A percentile compares a stretch with the other conserved stretches of the same genome.
phyloP scores from a whole-genome alignment of 805 yeast species.

The Scheffersomyces amazonensis region DNA sequence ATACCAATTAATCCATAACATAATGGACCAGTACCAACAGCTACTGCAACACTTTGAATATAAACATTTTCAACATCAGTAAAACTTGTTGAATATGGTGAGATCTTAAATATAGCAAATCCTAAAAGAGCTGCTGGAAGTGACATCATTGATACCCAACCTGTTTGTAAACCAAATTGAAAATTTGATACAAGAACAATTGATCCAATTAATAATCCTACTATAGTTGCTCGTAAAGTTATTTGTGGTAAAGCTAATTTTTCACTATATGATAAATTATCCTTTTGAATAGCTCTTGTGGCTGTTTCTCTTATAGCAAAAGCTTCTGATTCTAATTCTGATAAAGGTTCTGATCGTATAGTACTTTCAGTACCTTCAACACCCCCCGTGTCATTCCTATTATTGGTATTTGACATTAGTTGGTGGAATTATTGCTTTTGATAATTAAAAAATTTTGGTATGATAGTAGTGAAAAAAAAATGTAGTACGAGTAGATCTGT shows the following conservation, averaged over 20 bases:
- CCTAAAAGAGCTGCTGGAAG: conserved; percentile 90
- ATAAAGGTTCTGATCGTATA: too few relatives aligned
- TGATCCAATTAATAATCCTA: conserved; percentile 84
- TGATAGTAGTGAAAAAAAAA: too few relatives aligned
- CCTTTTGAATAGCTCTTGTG: neutral
- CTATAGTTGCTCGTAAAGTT: conserved; percentile 68
- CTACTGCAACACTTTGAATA: conserved; percentile 90
- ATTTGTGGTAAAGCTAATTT: conserved; percentile 62
- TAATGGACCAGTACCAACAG: conserved; percentile 96
- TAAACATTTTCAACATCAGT: conserved; percentile 94
- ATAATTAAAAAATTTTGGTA: too few relatives aligned
- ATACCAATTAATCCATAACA: conserved; percentile 96
- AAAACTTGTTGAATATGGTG: conserved; percentile 41
- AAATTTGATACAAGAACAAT: conserved; percentile 84
- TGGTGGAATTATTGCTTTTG: too few relatives aligned
- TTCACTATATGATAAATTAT: conserved; percentile 13
- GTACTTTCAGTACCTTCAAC: too few relatives aligned
- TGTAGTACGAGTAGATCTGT: too few relatives aligned
- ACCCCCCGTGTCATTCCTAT: too few relatives aligned
- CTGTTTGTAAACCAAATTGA: conserved; percentile 95
- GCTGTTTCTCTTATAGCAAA: neutral
- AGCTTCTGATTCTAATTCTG: neutral
- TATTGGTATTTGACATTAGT: too few relatives aligned
- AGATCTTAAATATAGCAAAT: conserved; percentile 71
- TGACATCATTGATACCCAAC: conserved; percentile 99